These are phyloP conservation scores for Murraya paniculata DNA, from an alignment of 345 rosid genomes.

Conservation along the genomic window DNA sequence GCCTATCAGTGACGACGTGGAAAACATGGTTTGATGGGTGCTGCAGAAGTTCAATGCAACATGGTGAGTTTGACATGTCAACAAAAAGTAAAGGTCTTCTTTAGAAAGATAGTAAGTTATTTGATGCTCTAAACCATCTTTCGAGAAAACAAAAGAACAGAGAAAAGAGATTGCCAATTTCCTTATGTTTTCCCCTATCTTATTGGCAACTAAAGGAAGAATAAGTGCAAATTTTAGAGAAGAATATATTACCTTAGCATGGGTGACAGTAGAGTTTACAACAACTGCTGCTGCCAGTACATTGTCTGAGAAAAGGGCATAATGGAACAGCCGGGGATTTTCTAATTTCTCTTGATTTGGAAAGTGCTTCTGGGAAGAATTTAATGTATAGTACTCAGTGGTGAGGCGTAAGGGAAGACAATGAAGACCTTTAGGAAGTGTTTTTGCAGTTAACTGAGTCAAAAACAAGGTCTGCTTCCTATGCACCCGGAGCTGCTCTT, in stretches of 20 bases:
- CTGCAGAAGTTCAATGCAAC: conserved; percentile 46
- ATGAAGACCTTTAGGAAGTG: conserved; percentile 96
- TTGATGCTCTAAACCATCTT: not conserved
- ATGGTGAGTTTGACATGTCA: conserved; percentile 17
- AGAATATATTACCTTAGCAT: conserved; percentile 66
- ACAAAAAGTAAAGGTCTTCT: not conserved
- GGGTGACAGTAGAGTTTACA: conserved; percentile 76
- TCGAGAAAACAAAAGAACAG: conserved; percentile 3
- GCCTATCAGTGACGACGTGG: conserved; percentile 91
- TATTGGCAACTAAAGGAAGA: conserved; percentile 3
- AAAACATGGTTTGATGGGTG: conserved; percentile 83
- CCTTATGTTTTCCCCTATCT: not conserved
- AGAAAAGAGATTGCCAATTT: not conserved
- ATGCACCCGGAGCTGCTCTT: conserved; percentile 94
- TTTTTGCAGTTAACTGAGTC: conserved; percentile 94
- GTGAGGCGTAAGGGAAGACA: conserved; percentile 97
- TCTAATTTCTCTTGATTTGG: conserved; percentile 73
- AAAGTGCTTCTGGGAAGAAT: conserved; percentile 63
- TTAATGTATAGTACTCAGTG: conserved; percentile 64
- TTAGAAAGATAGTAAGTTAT: not conserved
- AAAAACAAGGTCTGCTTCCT: conserved; percentile 90
- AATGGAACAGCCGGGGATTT: conserved; percentile 67
- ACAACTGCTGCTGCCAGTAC: conserved; percentile 91
- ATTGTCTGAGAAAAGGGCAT: conserved; percentile 94
- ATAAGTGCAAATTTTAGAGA: not conserved